Base-by-base conservation (phyloP, 257 asterid genomes). In the Salvia miltiorrhiza region DNA sequence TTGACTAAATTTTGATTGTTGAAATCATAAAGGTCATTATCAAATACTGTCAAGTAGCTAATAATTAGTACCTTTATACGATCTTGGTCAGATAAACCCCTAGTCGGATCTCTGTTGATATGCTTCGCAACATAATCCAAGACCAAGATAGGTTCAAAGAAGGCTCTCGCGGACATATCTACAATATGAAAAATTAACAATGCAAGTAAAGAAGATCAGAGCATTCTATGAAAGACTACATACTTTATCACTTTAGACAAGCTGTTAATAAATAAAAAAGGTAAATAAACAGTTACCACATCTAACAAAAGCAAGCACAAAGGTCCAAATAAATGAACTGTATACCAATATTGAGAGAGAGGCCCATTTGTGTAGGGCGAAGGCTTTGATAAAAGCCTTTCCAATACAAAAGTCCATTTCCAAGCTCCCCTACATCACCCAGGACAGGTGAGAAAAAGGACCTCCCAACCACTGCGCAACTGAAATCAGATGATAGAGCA, bases 341-440 rank as follows among this genome's bases (percentile, higher is more conserved):
- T 1, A 4, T 85, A 90, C 98, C 96, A 1, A 93, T 82, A 28
- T 93, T 93, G 0, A 93, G 77, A 0, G 98, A 88, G 1, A 90
- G 84, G 0, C 98, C 98, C 96, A 93, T 93, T 73, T 93, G 98
- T 4, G 95, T 84, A 7, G 96, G 97, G 1, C 97, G 88, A 2
- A 93, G 84, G 32, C 97, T 90, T 61, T 90, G 97, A 56, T 88
- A 93, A 63, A 81, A 93, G 0, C 98, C 97, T 71, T 72, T 84
- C 95, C 96, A 93, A 37, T 85, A 87, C 14, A 84, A 81, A 0
- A 90, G 8, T 5, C 98, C 96, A 58, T 80, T 81, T 0, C 89
- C 88, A 16, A 90, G 95, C 21, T 52, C 50, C 9, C 90, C 97
- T 0, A 0, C 0, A 0, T 0, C n/a, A 0, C 89, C 98, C 76